These are phyloP conservation scores for Dothidotthia symphoricarpi DNA, from an alignment of 2,329 filamentous ascomycete species.

Conservation along the genomic window DNA sequence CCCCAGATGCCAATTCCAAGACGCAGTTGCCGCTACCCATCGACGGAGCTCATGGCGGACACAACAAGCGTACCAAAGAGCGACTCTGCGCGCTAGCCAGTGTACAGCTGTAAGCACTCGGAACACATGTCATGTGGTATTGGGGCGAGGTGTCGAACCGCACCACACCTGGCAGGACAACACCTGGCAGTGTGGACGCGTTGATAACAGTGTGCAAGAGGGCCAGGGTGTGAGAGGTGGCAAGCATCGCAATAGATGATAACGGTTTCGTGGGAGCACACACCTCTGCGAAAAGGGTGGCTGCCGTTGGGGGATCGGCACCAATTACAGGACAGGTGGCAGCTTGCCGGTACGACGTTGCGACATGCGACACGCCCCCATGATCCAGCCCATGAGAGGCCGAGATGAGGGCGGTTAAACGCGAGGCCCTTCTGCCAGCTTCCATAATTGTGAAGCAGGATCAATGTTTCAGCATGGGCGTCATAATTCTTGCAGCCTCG, in stretches of 20 bases:
- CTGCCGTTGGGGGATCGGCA: constrained; percentile 4
- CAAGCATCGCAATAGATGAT: constrained; percentile 26
- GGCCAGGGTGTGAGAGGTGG: constrained; percentile 10
- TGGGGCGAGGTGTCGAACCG: constrained; percentile 19
- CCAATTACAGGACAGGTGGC: constrained; percentile 31
- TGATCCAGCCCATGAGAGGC: constrained; percentile 2
- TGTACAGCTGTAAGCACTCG: constrained; percentile 9
- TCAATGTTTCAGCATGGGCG: constrained; percentile 24
- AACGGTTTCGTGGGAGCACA: constrained; percentile 19
- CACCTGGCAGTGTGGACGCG: constrained; percentile 5
- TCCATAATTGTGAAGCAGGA: constrained; percentile 18
- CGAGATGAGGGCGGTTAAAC: constrained; percentile 1
- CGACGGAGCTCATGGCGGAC: constrained; percentile 19
- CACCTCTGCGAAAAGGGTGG: constrained; percentile 5
- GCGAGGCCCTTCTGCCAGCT: neutral
- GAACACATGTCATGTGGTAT: constrained; percentile 32
- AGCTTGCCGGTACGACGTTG: constrained; percentile 10
- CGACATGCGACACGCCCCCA: constrained; percentile 2
- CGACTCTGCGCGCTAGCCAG: constrained; percentile 18
- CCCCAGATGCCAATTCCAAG: constrained; percentile 26
- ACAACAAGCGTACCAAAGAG: constrained; percentile 19
- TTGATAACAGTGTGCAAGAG: constrained; percentile 7
- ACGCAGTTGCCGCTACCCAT: constrained; percentile 25
- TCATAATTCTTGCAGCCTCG: constrained; percentile 17
- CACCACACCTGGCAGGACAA: constrained; percentile 9